A percentile compares a stretch with the other conserved stretches of the same genome.
These are phyloP conservation scores for Erythrophleum ivorense DNA, from an alignment of 331 rosid genomes.

Conservation along the genomic window DNA sequence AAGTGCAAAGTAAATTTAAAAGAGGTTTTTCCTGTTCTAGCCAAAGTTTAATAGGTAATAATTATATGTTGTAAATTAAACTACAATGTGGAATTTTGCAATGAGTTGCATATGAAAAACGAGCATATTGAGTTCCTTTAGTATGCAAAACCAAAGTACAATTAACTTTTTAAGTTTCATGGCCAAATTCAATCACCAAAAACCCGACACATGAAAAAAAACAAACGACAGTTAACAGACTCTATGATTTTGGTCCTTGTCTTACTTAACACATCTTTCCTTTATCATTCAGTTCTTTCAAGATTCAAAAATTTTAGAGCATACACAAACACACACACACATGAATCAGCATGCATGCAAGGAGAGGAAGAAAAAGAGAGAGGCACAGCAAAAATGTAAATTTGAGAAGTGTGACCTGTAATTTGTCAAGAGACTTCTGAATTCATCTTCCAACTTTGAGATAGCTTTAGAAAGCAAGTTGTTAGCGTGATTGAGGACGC, in stretches of 20 bases:
- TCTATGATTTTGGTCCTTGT: slow-evolving; percentile 16
- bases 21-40: slow-evolving; percentile 11
- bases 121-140: not conserved
- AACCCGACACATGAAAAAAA: slow-evolving; percentile 21
- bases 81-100: not conserved
- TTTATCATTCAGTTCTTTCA: slow-evolving; percentile 21
- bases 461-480: slow-evolving; percentile 85
- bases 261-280: slow-evolving; percentile 18
- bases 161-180: slow-evolving; percentile 10
- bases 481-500: slow-evolving; percentile 72
- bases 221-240: slow-evolving; percentile 10
- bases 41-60: slow-evolving; percentile 7
- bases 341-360: not conserved
- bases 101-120: slow-evolving; percentile 15
- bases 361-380: not conserved
- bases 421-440: slow-evolving; percentile 74
- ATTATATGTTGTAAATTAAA: not conserved
- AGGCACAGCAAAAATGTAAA: slow-evolving; percentile 26
- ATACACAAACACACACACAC: not conserved
- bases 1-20: not conserved
- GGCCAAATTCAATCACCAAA: slow-evolving; percentile 17
- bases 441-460: slow-evolving; percentile 91
- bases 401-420: slow-evolving; percentile 64
- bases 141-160: slow-evolving; percentile 10
- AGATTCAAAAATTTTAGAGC: not conserved